Conservation (phyloP, 768 basidiomycete species). For the Pisolithus albus region DNA sequence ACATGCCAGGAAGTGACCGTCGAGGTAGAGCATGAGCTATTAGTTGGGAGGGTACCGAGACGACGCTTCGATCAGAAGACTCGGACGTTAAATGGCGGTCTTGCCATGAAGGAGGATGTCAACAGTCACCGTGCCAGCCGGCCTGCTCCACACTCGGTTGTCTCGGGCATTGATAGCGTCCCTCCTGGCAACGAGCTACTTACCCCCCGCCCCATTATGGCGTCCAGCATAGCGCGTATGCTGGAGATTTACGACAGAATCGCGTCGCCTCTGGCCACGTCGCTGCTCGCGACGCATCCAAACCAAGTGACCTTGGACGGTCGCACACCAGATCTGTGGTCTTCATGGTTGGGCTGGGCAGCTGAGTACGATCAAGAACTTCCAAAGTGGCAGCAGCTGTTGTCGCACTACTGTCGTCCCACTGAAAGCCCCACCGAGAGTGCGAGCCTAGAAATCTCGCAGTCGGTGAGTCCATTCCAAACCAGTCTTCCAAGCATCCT, state of each 20-base stretch:
- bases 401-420: constrained; percentile 18
- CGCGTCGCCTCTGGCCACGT: constrained; percentile 18
- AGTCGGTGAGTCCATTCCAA: constrained; percentile 11
- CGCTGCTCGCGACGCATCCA: constrained; percentile 41
- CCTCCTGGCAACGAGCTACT: background rate
- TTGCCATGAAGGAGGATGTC: no score
- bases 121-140: no score
- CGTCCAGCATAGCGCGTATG: constrained; percentile 1
- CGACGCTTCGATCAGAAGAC: background rate
- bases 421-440: constrained; percentile 1
- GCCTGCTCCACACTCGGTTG: background rate
- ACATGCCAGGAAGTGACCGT: background rate
- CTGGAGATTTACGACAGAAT: constrained; percentile 12
- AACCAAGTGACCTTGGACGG: constrained; percentile 33
- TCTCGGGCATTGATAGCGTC: background rate
- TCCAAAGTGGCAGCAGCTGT: constrained; percentile 21
- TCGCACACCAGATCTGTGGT: constrained; percentile 19
- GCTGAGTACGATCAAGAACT: constrained; percentile 9
- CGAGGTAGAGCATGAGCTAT: background rate
- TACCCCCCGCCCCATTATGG: background rate
- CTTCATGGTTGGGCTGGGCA: constrained; percentile 36
- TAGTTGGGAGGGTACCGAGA: background rate
- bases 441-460: no score
- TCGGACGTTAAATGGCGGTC: no score
- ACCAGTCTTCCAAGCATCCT: background rate